Evolutionary conservation across 2,329 filamentous ascomycete species (phyloP), one percentile per base, ranked within the genome.

Genomic region (Xylaria sp.): DNA sequence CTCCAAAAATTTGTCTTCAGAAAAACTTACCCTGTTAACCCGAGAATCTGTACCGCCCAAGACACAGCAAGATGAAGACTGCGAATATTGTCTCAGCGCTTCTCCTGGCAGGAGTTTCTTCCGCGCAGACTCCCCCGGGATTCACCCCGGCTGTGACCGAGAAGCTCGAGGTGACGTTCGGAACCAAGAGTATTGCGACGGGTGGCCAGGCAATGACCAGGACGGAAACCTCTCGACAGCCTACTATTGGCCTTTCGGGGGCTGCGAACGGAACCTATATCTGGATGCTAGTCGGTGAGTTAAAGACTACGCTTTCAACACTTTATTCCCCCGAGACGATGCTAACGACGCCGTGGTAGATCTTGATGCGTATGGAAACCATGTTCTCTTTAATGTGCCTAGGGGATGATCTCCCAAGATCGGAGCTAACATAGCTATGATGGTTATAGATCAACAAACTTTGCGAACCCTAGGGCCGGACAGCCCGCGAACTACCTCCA

Each of bases 281-380:
- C 9, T 78, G 74, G 73, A 75, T 77, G 74, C 64, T 77, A 69
- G 75, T 78, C 57, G 72, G 76, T 75, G 61, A 56, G 60, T 57
- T 32, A 11, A 3, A 11, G 21, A 36, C 34, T 21, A n/a, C 17
- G 9, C 11, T 11, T 56, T 14, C 1, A n/a, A 36, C 47, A 21
- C 17, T 17, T 27, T n/a, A 27, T 4, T 34, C 8, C 30, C 21
- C n/a, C 19, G 24, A 30, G 34, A 45, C 11, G 19, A n/a, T 14
- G 63, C 75, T 75, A 68, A 75, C 51, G 1, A 21, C n/a, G 21
- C 27, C 21, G 2, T 51, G n/a, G 47, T 24, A 77, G 76, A 78
- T 39, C 71, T 78, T 39, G 75, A 78, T 61, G 75, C 75, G 75
- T 77, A 77, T 32, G 73, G 5, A 6, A 39, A 24, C 21, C 4